phyloP scores from a whole-genome alignment of 768 basidiomycete species.

The Tulasnella sp. region DNA sequence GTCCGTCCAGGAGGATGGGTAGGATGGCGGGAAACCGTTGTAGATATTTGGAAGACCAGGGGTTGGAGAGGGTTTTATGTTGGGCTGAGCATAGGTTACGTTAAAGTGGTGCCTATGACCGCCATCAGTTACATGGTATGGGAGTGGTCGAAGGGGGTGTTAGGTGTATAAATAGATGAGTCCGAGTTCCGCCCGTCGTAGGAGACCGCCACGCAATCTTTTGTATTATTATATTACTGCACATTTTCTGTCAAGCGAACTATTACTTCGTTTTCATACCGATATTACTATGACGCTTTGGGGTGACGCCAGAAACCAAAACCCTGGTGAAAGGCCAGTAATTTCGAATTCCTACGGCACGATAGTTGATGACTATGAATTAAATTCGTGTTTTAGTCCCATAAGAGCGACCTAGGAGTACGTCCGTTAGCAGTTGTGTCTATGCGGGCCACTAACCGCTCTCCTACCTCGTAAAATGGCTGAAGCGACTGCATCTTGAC shows the following conservation, averaged over 20 bases:
- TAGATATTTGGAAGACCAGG: constrained; percentile 61
- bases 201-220: neutral
- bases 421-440: neutral
- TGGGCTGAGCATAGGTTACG: constrained; percentile 86
- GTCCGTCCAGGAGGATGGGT: constrained; percentile 76
- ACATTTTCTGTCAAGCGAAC: neutral
- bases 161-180: constrained; percentile 42
- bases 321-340: neutral
- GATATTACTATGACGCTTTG: neutral
- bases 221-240: constrained; percentile 13
- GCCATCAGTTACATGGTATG: constrained; percentile 91
- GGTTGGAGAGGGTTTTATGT: constrained; percentile 91
- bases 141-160: constrained; percentile 72
- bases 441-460: neutral
- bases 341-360: neutral
- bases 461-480: constrained; percentile 66
- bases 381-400: neutral
- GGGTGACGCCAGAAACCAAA: neutral
- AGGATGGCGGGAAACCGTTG: constrained; percentile 77
- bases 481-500: constrained; percentile 60
- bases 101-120: constrained; percentile 96
- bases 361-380: neutral
- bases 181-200: neutral
- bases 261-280: neutral
- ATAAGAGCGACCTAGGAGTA: neutral